Evolutionary conservation across 345 rosid species (phyloP).

Genomic region (Geranium rotundifolium): DNA sequence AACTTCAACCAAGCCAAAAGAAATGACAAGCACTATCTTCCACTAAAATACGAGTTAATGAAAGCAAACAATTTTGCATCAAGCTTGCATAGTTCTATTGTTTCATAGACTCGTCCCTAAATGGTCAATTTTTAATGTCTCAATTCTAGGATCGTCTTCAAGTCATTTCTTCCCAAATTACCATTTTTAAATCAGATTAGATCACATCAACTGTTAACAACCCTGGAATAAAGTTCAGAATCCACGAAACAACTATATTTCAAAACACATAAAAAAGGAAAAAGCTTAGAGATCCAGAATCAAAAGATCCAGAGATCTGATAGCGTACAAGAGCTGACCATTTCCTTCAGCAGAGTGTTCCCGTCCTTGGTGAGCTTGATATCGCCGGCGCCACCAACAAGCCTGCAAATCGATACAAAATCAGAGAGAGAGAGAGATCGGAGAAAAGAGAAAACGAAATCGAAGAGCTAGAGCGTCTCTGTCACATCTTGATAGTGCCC

Average conservation of each 20-base stretch:
- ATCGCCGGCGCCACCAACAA: slow-evolving; percentile 98
- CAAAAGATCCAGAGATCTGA: slow-evolving; percentile 5
- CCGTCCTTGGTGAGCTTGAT: slow-evolving; percentile 97
- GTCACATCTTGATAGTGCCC: slow-evolving; percentile 91
- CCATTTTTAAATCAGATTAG: too few relatives aligned
- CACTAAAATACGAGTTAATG: too few relatives aligned
- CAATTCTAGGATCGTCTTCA: too few relatives aligned
- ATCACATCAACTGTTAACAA: too few relatives aligned
- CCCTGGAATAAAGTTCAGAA: too few relatives aligned
- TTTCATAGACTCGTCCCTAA: too few relatives aligned
- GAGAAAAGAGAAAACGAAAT: background rate
- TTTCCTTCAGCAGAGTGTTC: slow-evolving; percentile 87
- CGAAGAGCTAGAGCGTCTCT: background rate
- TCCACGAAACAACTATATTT: background rate
- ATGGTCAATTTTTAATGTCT: too few relatives aligned
- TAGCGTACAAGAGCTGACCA: slow-evolving; percentile 30
- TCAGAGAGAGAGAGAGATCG: background rate
- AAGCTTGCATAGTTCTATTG: too few relatives aligned
- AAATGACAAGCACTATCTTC: too few relatives aligned
- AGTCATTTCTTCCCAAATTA: too few relatives aligned
- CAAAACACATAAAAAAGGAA: too few relatives aligned
- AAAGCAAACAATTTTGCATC: too few relatives aligned
- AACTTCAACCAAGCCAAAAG: background rate
- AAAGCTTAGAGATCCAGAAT: background rate
- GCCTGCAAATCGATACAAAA: slow-evolving; percentile 28